These are phyloP conservation scores for Phytophthora vignae DNA, from an alignment of 352 stramenopile species.

Conservation along the genomic window DNA sequence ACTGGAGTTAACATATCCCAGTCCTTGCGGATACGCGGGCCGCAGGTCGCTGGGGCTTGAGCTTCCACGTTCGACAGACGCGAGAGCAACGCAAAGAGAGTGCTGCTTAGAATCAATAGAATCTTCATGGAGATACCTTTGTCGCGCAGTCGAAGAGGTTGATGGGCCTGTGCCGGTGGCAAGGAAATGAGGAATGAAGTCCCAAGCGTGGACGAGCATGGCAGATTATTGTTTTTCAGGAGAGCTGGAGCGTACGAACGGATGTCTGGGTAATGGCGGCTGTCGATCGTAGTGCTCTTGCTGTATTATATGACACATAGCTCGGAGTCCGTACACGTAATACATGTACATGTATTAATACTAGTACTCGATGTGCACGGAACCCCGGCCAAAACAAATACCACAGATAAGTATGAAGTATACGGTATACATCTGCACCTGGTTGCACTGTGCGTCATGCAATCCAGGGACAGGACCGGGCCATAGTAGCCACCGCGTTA, in stretches of 20 bases:
- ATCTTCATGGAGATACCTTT: slow-evolving; percentile 10
- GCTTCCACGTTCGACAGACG: slow-evolving; percentile 3
- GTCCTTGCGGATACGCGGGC: slow-evolving; percentile 48
- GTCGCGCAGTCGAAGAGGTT: neutral
- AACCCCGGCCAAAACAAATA: too few species aligned
- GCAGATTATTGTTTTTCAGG: neutral
- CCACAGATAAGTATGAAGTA: too few species aligned
- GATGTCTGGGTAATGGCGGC: neutral
- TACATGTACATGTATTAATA: too few species aligned
- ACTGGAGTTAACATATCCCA: slow-evolving; percentile 41
- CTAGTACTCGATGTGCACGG: too few species aligned
- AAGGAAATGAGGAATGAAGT: neutral
- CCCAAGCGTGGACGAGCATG: neutral
- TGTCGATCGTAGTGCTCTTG: neutral
- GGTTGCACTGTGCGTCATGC: too few species aligned
- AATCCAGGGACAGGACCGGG: too few species aligned
- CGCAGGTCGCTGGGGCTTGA: slow-evolving; percentile 19
- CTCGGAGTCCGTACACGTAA: too few species aligned
- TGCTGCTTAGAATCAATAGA: slow-evolving; percentile 5
- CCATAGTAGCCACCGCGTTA: too few species aligned
- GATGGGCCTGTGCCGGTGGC: neutral
- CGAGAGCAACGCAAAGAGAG: slow-evolving; percentile 12
- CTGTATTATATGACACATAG: neutral
- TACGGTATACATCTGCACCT: too few species aligned
- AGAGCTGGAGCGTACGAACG: neutral